Percentiles rank a stretch among this genome's conserved stretches.
Evolutionary conservation across 2,329 filamentous ascomycete species (phyloP).

Genomic region (Epichloe gansuensis): DNA sequence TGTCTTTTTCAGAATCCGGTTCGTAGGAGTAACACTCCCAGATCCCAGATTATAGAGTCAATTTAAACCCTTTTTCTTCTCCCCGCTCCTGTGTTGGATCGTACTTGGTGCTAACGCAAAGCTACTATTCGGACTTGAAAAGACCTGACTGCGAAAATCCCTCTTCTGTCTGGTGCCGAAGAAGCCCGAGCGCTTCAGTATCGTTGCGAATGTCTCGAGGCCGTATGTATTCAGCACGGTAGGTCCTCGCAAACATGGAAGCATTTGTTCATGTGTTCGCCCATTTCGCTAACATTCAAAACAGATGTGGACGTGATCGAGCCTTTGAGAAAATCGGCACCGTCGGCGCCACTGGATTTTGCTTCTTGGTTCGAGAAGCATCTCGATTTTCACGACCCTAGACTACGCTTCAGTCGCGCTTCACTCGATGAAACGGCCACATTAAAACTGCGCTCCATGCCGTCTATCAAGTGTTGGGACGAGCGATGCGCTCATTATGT

Average conservation of each 20-base stretch:
- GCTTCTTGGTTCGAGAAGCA: slow-evolving; percentile 41
- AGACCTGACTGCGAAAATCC: slow-evolving; percentile 22
- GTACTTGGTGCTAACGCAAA: slow-evolving; percentile 2
- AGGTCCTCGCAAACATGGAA: slow-evolving; percentile 5
- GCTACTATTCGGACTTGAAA: not conserved
- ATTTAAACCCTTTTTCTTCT: no score
- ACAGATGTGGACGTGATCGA: slow-evolving; percentile 21
- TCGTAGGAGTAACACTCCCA: no score
- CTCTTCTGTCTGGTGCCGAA: slow-evolving; percentile 40
- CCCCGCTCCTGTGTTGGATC: not conserved
- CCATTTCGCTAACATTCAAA: not conserved
- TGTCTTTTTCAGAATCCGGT: slow-evolving; percentile 2
- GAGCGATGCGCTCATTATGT: slow-evolving; percentile 45
- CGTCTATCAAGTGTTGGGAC: slow-evolving; percentile 41
- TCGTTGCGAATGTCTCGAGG: slow-evolving; percentile 46
- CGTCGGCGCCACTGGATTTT: slow-evolving; percentile 33
- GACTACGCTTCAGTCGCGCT: slow-evolving; percentile 21
- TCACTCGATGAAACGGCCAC: slow-evolving; percentile 1
- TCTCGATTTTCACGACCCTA: slow-evolving; percentile 34
- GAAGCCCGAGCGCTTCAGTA: slow-evolving; percentile 46
- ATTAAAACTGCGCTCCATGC: slow-evolving; percentile 6
- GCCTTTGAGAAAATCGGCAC: slow-evolving; percentile 17
- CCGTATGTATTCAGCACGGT: slow-evolving; percentile 31
- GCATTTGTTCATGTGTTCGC: not conserved
- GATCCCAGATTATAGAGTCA: no score